phyloP scores from a whole-genome alignment of 257 asterid species.

The Capsicum rhomboideum region DNA sequence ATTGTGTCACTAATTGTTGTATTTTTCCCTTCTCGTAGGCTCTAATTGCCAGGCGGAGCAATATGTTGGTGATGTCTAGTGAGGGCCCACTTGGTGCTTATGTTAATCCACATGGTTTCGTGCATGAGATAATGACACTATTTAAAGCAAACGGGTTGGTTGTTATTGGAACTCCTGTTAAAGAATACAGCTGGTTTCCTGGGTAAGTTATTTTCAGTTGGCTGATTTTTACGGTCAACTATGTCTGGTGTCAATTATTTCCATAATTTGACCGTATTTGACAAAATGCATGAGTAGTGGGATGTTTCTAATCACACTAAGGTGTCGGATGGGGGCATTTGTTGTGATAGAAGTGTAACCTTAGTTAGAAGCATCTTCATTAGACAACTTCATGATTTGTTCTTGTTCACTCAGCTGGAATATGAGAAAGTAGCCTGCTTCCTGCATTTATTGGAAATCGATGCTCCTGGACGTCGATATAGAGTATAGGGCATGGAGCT shows the following conservation, averaged over 20 bases:
- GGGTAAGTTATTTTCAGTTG: slow-evolving; percentile 41
- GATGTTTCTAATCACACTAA: not conserved
- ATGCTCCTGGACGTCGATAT: not conserved
- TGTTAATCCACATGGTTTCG: slow-evolving; percentile 76
- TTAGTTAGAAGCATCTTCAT: not conserved
- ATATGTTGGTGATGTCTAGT: slow-evolving; percentile 91
- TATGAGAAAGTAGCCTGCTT: not conserved
- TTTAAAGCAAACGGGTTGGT: slow-evolving; percentile 54
- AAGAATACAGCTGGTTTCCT: slow-evolving; percentile 96
- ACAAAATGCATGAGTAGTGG: not conserved
- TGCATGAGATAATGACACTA: slow-evolving; percentile 92
- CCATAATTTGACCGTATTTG: not conserved
- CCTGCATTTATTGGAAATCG: not conserved
- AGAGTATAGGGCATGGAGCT: not conserved
- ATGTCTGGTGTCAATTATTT: not conserved
- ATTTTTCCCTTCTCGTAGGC: slow-evolving; percentile 29
- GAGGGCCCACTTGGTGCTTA: slow-evolving; percentile 97
- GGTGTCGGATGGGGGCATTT: not conserved
- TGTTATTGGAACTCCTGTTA: slow-evolving; percentile 57
- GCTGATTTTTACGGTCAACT: not conserved
- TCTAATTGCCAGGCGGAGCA: slow-evolving; percentile 73
- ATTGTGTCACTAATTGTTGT: slow-evolving; percentile 2
- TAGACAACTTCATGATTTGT: not conserved
- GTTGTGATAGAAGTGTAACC: not conserved
- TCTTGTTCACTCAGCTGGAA: not conserved